Evolutionary conservation across 2,329 filamentous ascomycete species (phyloP).

Genomic region (Colletotrichum tamarilloi): DNA sequence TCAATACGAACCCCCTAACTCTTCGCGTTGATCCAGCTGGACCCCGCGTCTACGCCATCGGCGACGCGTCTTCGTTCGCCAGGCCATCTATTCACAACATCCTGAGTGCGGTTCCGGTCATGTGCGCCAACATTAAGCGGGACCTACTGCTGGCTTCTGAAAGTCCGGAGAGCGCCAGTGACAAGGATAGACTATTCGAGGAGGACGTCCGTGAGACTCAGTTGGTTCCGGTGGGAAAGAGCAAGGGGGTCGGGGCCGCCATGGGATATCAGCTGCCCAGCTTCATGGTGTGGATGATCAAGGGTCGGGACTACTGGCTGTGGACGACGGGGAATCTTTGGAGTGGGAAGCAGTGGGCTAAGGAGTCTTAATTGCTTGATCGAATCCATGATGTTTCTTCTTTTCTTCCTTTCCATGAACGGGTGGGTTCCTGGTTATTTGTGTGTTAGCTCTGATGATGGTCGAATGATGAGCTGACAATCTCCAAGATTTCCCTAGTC

Average conservation of each 20-base stretch:
- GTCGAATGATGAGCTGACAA: background rate
- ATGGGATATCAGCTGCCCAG: slow-evolving; percentile 57
- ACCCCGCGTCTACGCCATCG: slow-evolving; percentile 57
- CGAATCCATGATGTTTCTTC: background rate
- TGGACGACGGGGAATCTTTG: slow-evolving; percentile 59
- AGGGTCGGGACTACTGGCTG: slow-evolving; percentile 63
- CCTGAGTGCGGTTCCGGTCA: slow-evolving; percentile 51
- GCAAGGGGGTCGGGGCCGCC: slow-evolving; percentile 55
- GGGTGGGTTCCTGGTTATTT: background rate
- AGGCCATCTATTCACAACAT: slow-evolving; percentile 56
- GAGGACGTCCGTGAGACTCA: slow-evolving; percentile 58
- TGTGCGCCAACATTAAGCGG: slow-evolving; percentile 59
- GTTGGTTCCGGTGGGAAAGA: slow-evolving; percentile 58
- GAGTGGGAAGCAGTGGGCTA: slow-evolving; percentile 63
- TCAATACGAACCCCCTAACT: slow-evolving; percentile 49
- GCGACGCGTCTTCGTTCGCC: slow-evolving; percentile 54
- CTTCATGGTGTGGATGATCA: slow-evolving; percentile 59
- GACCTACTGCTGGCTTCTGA: slow-evolving; percentile 55
- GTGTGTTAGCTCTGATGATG: background rate
- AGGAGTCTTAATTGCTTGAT: slow-evolving; percentile 46
- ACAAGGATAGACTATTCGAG: slow-evolving; percentile 48
- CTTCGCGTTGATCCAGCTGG: slow-evolving; percentile 47
- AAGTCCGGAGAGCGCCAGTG: slow-evolving; percentile 30
- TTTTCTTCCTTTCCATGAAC: background rate
- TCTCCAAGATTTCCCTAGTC: background rate